Conservation (phyloP, 345 rosid species). For the Eucalyptus regnans region DNA sequence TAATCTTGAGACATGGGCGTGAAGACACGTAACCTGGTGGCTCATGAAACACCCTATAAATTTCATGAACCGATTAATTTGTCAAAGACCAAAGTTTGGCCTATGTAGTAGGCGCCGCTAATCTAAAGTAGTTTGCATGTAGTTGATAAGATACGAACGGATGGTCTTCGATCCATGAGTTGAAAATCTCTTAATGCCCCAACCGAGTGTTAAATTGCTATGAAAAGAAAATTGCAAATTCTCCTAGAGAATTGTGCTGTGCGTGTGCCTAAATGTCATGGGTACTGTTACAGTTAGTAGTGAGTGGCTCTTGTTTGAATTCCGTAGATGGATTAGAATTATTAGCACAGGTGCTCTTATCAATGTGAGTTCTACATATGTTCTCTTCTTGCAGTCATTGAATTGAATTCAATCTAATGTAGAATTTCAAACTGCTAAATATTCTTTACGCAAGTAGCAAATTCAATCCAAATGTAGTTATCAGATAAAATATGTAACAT, state of each 20-base stretch:
- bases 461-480: background rate
- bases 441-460: accelerated
- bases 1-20: background rate
- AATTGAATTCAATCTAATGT: background rate
- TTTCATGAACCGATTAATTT: background rate
- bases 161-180: too few species aligned
- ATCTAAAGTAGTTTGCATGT: too few species aligned
- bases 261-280: background rate
- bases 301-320: background rate
- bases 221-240: background rate
- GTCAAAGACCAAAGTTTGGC: background rate
- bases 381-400: background rate
- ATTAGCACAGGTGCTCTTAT: background rate
- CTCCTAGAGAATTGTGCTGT: background rate
- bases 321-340: background rate
- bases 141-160: accelerated
- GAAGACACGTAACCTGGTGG: accelerated
- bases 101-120: too few species aligned
- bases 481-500: background rate
- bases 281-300: accelerated
- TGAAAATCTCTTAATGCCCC: background rate
- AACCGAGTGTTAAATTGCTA: background rate
- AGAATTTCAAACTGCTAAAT: background rate
- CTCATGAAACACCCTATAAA: background rate
- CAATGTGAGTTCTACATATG: background rate